Conservation (phyloP, 345 rosid species). For the Hypericum androsaemum region DNA sequence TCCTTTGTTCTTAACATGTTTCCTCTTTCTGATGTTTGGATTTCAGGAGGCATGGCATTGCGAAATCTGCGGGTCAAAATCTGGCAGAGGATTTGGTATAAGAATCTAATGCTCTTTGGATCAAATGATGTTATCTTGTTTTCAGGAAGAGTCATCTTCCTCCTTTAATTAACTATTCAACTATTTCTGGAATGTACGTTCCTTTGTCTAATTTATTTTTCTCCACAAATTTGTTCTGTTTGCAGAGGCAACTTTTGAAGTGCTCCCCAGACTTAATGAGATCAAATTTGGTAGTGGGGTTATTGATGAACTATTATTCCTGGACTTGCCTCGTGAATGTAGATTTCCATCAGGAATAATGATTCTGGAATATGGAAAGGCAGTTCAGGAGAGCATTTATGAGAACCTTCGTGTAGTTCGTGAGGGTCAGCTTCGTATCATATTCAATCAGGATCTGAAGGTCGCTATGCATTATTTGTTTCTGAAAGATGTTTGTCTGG, state of each 20-base stretch:
- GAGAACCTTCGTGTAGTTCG: background rate
- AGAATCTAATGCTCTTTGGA: background rate
- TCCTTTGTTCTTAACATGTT: no score
- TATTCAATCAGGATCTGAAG: constrained; percentile 1
- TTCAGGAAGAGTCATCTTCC: no score
- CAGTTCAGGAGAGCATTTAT: background rate
- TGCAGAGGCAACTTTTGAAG: constrained; percentile 5
- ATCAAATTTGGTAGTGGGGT: background rate
- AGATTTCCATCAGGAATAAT: constrained; percentile 1
- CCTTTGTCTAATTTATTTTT: background rate
- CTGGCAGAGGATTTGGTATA: constrained; percentile 4
- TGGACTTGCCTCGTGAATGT: background rate
- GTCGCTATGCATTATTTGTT: background rate
- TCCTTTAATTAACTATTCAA: no score
- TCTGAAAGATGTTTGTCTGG: background rate
- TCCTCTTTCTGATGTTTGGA: background rate
- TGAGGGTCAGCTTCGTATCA: constrained; percentile 2
- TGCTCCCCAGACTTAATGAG: constrained; percentile 1
- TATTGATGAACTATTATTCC: constrained; percentile 1
- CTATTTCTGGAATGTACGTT: background rate
- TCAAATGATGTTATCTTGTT: no score
- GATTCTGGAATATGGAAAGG: constrained; percentile 4
- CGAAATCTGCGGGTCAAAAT: background rate
- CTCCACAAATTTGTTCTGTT: background rate
- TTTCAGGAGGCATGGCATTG: constrained; percentile 1